These are phyloP conservation scores for Pulveroboletus frians DNA, from an alignment of 768 basidiomycete species.

Conservation along the genomic window DNA sequence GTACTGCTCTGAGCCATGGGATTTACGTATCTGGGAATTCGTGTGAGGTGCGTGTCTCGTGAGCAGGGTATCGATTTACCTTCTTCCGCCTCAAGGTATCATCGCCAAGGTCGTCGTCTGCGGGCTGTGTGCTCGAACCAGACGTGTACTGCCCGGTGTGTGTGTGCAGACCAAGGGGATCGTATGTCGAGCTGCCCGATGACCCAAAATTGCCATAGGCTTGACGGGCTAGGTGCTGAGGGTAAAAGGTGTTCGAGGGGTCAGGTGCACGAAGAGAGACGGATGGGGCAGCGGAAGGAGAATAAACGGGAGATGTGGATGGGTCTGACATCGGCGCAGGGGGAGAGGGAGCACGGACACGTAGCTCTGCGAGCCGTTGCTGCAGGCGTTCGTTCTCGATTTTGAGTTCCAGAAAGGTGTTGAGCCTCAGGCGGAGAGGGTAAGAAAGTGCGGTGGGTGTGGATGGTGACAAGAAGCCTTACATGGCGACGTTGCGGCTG, in stretches of 20 bases:
- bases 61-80: slow-evolving; percentile 30
- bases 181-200: slow-evolving; percentile 11
- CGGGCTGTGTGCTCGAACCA: slow-evolving; percentile 9
- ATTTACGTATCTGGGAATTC: slow-evolving; percentile 32
- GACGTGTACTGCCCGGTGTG: slow-evolving; percentile 16
- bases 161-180: slow-evolving; percentile 15
- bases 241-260: slow-evolving; percentile 10
- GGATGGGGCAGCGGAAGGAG: slow-evolving; percentile 19
- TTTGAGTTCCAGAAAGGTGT: slow-evolving; percentile 77
- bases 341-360: slow-evolving; percentile 22
- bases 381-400: slow-evolving; percentile 80
- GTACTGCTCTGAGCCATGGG: slow-evolving; percentile 56
- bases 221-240: slow-evolving; percentile 8
- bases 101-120: slow-evolving; percentile 43
- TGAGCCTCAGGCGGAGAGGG: slow-evolving; percentile 43
- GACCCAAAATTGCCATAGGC: slow-evolving; percentile 17
- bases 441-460: not conserved
- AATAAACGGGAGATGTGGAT: slow-evolving; percentile 22
- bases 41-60: slow-evolving; percentile 1
- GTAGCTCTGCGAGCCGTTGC: slow-evolving; percentile 48
- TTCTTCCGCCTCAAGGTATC: slow-evolving; percentile 60
- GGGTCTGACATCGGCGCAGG: slow-evolving; percentile 11
- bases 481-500: slow-evolving; percentile 67
- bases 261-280: slow-evolving; percentile 11
- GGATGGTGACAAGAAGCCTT: slow-evolving; percentile 15